Conservation (phyloP, 2,329 filamentous ascomycete genomes). For the Tothia fuscella region DNA sequence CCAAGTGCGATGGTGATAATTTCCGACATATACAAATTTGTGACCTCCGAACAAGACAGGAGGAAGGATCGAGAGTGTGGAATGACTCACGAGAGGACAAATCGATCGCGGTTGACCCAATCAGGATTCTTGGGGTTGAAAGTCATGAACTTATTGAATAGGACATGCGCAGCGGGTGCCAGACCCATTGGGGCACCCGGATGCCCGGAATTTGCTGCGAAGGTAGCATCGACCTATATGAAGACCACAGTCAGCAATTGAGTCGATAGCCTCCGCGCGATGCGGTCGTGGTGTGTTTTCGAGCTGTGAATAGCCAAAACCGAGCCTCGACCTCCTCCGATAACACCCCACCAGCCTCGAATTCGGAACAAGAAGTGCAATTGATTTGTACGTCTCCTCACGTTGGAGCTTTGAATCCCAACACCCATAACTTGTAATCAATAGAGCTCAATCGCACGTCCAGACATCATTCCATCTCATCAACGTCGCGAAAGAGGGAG, state of each 20-base stretch:
- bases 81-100: slow-evolving; percentile 86
- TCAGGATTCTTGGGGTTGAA: slow-evolving; percentile 99
- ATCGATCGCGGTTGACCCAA: slow-evolving; percentile 95
- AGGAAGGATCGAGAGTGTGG: not conserved
- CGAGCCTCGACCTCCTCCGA: too few relatives aligned
- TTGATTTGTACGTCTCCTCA: too few relatives aligned
- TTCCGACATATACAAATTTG: too few relatives aligned
- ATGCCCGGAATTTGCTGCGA: slow-evolving; percentile 92
- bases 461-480: not conserved
- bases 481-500: slow-evolving; percentile 6
- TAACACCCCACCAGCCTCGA: too few relatives aligned
- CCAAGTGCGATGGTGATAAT: too few relatives aligned
- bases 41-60: too few relatives aligned
- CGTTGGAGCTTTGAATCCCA: too few relatives aligned
- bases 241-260: slow-evolving; percentile 7
- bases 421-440: too few relatives aligned
- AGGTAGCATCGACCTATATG: slow-evolving; percentile 86
- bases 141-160: slow-evolving; percentile 98
- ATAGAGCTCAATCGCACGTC: not conserved
- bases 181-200: slow-evolving; percentile 96
- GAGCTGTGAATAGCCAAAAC: not conserved
- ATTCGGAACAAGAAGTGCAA: too few relatives aligned
- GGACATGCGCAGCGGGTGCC: slow-evolving; percentile 90
- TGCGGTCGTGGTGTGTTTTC: not conserved
- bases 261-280: slow-evolving; percentile 20